Evolutionary conservation across 176 grass and related monocot species (phyloP).

Genomic region (Juncus inflexus): DNA sequence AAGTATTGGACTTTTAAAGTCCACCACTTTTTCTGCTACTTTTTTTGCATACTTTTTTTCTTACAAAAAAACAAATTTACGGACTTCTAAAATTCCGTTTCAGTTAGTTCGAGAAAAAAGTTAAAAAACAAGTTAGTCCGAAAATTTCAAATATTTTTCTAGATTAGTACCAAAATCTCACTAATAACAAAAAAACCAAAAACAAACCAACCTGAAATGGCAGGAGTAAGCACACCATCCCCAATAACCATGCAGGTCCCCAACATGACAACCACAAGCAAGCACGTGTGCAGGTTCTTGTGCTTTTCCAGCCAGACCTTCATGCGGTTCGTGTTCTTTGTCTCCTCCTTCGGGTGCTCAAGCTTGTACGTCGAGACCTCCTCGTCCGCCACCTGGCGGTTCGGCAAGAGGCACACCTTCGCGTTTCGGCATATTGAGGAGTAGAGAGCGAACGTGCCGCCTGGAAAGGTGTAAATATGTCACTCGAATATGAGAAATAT

Average conservation of each 20-base stretch:
- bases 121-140: too few relatives aligned
- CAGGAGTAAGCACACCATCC: constrained; percentile 95
- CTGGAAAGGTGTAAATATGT: constrained; percentile 33
- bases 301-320: constrained; percentile 90
- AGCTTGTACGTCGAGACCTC: constrained; percentile 94
- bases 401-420: constrained; percentile 92
- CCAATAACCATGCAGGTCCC: constrained; percentile 99
- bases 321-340: constrained; percentile 40
- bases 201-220: constrained; percentile 59
- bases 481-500: not conserved
- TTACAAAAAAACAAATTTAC: too few relatives aligned
- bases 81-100: too few relatives aligned
- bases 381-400: constrained; percentile 84
- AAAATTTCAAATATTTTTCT: too few relatives aligned
- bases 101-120: too few relatives aligned
- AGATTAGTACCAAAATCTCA: not conserved
- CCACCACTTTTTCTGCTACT: too few relatives aligned
- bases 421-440: constrained; percentile 91
- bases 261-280: constrained; percentile 83
- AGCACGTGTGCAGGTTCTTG: constrained; percentile 61
- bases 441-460: constrained; percentile 91
- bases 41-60: too few relatives aligned
- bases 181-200: constrained; percentile 4
- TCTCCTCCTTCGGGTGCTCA: constrained; percentile 60
- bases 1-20: too few relatives aligned